phyloP scores from a whole-genome alignment of 2,329 filamentous ascomycete genomes.

The Penicillium brasilianum region DNA sequence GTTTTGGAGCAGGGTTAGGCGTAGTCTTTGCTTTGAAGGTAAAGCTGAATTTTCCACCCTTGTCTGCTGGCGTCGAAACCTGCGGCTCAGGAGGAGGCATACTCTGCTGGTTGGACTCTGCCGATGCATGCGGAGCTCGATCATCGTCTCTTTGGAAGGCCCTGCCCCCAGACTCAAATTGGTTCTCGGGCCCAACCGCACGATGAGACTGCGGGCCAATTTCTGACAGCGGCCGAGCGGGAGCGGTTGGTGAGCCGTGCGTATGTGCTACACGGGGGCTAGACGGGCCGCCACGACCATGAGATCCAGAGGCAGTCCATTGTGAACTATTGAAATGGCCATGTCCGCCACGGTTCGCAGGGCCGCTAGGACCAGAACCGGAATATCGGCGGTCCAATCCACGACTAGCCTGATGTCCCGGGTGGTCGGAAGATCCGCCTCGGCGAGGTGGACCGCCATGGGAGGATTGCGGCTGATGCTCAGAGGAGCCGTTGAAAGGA shows the following conservation, averaged over 20 bases:
- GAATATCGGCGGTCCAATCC: constrained; percentile 52
- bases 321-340: constrained; percentile 70
- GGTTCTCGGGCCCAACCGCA: constrained; percentile 64
- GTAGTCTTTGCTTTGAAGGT: constrained; percentile 82
- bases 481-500: constrained; percentile 61
- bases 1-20: constrained; percentile 58
- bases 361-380: constrained; percentile 48
- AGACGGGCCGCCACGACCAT: constrained; percentile 55
- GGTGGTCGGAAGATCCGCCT: constrained; percentile 61
- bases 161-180: constrained; percentile 61
- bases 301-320: constrained; percentile 67
- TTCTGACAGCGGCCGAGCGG: constrained; percentile 35
- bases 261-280: constrained; percentile 46
- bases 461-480: constrained; percentile 49
- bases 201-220: constrained; percentile 41
- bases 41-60: constrained; percentile 82
- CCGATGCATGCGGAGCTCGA: constrained; percentile 53
- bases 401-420: constrained; percentile 62
- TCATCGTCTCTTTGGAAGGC: constrained; percentile 70
- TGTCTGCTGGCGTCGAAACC: constrained; percentile 58
- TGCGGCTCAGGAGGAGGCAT: constrained; percentile 63
- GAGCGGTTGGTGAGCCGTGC: constrained; percentile 40
- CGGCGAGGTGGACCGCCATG: constrained; percentile 56
- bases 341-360: constrained; percentile 57
- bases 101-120: constrained; percentile 48